Evolutionary conservation across 2,329 filamentous ascomycete genomes (phyloP).

Genomic region (Fusarium lateritium): DNA sequence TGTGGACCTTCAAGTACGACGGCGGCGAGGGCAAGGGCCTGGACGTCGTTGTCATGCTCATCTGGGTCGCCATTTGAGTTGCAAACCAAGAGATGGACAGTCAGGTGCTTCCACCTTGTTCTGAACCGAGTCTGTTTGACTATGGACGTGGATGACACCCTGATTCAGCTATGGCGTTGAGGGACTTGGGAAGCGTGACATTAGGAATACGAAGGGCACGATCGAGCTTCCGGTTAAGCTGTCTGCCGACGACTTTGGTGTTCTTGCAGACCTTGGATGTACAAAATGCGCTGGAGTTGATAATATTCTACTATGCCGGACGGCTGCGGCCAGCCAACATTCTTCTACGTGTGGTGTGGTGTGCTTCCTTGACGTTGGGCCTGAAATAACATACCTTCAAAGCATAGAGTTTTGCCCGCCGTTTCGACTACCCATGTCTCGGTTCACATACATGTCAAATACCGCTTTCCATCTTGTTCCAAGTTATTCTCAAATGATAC

Average conservation of each 20-base stretch:
- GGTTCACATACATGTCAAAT: neutral
- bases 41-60: slow-evolving; percentile 79
- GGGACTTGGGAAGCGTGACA: slow-evolving; percentile 48
- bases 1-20: slow-evolving; percentile 91
- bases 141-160: slow-evolving; percentile 40
- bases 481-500: neutral
- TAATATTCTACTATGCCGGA: slow-evolving; percentile 35
- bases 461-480: neutral
- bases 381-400: slow-evolving; percentile 5
- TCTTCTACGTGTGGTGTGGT: slow-evolving; percentile 10
- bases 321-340: slow-evolving; percentile 26
- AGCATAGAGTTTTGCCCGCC: neutral
- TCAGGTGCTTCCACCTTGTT: slow-evolving; percentile 18
- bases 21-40: slow-evolving; percentile 76
- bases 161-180: slow-evolving; percentile 50
- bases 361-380: slow-evolving; percentile 8
- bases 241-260: slow-evolving; percentile 40
- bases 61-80: slow-evolving; percentile 80
- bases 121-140: slow-evolving; percentile 28
- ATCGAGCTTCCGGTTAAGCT: slow-evolving; percentile 45
- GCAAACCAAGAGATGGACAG: slow-evolving; percentile 3
- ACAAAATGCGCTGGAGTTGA: slow-evolving; percentile 45
- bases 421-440: neutral
- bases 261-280: slow-evolving; percentile 49
- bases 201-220: slow-evolving; percentile 47